A percentile compares a stretch with the other conserved stretches of the same genome.
phyloP scores from a whole-genome alignment of 2,329 filamentous ascomycete species.

The Teratosphaeria epicoccoides region DNA sequence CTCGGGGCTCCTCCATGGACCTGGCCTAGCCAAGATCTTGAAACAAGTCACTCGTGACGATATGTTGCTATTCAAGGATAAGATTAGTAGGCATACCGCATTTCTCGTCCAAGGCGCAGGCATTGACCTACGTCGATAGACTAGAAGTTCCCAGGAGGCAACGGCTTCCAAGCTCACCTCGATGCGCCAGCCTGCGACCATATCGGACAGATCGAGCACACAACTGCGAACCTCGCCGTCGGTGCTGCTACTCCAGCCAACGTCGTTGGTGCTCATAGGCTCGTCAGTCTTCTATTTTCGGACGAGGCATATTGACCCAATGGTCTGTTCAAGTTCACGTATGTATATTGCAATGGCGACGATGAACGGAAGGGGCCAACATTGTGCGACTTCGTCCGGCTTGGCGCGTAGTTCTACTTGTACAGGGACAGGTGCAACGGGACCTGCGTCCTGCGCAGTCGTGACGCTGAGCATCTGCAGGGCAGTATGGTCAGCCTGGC shows the following conservation, averaged over 20 bases:
- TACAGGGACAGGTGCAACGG: background rate
- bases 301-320: background rate
- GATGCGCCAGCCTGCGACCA: conserved; percentile 35
- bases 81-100: conserved; percentile 33
- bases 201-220: conserved; percentile 32
- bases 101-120: background rate
- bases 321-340: background rate
- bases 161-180: conserved; percentile 32
- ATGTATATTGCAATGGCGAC: background rate
- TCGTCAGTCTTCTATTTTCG: background rate
- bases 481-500: background rate
- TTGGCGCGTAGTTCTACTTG: too few species aligned
- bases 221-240: conserved; percentile 32
- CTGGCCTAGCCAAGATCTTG: conserved; percentile 22
- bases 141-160: conserved; percentile 33
- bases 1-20: conserved; percentile 28
- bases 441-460: too few species aligned
- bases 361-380: background rate
- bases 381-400: too few species aligned
- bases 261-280: conserved; percentile 4
- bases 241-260: conserved; percentile 29
- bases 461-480: background rate
- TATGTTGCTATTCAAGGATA: conserved; percentile 36
- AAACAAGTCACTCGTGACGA: conserved; percentile 27
- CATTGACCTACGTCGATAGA: conserved; percentile 19